Percentiles rank a stretch among this genome's conserved stretches.
Conservation (phyloP, 1,284 basidiomycete species). For the Leccinum pachyderme region DNA sequence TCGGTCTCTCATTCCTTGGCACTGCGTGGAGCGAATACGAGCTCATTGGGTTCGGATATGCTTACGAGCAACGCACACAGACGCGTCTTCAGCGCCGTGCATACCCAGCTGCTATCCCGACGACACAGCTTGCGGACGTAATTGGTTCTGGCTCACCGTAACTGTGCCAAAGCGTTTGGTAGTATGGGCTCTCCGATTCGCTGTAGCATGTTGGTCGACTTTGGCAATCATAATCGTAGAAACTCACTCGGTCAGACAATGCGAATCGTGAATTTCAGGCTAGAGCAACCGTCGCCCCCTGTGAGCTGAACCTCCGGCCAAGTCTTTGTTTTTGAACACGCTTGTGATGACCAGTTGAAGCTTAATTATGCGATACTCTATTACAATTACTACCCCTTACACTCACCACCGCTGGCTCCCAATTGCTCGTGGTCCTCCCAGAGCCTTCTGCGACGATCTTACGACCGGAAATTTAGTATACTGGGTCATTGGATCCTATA, state of each 20-base stretch:
- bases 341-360: neutral
- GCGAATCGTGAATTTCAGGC: neutral
- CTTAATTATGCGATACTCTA: neutral
- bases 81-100: slow-evolving; percentile 51
- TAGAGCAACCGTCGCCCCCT: neutral
- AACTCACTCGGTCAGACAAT: neutral
- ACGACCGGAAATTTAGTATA: neutral
- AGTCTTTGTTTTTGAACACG: too few relatives aligned
- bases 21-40: slow-evolving; percentile 62
- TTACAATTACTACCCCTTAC: neutral
- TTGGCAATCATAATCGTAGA: neutral
- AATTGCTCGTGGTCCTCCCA: neutral
- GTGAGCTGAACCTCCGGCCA: neutral
- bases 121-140: slow-evolving; percentile 56
- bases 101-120: slow-evolving; percentile 56
- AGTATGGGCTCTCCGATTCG: too few relatives aligned
- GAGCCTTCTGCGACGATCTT: neutral
- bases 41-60: slow-evolving; percentile 58
- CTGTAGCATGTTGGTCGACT: neutral
- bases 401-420: neutral
- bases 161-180: neutral
- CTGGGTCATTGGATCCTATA: neutral
- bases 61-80: slow-evolving; percentile 65
- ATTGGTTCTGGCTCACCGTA: slow-evolving; percentile 19
- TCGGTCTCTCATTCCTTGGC: slow-evolving; percentile 63